Percentiles rank a stretch among this genome's conserved stretches.
Conservation (phyloP, 805 yeast species). For the Ogataea corticis region DNA sequence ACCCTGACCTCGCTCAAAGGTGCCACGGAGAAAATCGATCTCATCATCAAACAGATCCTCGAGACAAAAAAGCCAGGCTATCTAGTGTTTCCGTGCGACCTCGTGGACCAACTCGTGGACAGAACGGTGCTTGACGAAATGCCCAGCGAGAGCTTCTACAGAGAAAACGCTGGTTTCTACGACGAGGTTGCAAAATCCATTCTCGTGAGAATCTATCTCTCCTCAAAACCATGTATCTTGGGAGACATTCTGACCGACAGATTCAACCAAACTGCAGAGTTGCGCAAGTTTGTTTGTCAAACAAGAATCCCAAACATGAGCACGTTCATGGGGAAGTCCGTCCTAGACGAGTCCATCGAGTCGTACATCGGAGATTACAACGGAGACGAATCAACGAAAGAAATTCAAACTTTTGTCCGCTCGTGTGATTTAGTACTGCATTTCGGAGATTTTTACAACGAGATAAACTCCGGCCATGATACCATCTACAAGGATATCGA, state of each 20-base stretch:
- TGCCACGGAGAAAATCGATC: constrained; percentile 66
- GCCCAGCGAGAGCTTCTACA: neutral
- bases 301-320: constrained; percentile 58
- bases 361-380: constrained; percentile 71
- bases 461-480: constrained; percentile 69
- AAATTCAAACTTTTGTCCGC: constrained; percentile 49
- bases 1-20: constrained; percentile 43
- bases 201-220: constrained; percentile 48
- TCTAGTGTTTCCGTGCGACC: constrained; percentile 72
- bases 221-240: constrained; percentile 63
- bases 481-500: constrained; percentile 44
- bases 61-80: constrained; percentile 77
- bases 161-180: neutral
- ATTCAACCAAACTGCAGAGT: constrained; percentile 44
- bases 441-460: constrained; percentile 68
- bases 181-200: constrained; percentile 41
- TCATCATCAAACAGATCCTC: constrained; percentile 56
- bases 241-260: constrained; percentile 74
- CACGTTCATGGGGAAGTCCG: constrained; percentile 70
- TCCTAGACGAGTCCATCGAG: constrained; percentile 66
- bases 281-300: constrained; percentile 49
- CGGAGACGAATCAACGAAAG: constrained; percentile 55
- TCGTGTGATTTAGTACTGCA: constrained; percentile 67
- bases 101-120: constrained; percentile 48
- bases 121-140: constrained; percentile 27